A percentile compares a stretch with the other conserved stretches of the same genome.
phyloP scores from a whole-genome alignment of 2,329 filamentous ascomycete species.

The Penicillium nordicum region DNA sequence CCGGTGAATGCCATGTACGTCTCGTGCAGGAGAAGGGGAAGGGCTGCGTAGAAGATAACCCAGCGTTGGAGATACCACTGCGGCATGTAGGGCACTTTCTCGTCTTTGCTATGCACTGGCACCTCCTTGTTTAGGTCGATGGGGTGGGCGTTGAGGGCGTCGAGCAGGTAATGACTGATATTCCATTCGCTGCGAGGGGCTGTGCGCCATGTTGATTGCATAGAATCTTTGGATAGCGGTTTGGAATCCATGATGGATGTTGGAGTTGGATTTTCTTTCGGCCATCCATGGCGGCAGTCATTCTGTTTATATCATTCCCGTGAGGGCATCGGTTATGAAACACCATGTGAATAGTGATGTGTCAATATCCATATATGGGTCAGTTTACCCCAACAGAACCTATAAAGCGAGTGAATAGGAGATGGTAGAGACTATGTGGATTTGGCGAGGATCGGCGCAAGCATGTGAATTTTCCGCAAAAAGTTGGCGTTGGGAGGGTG shows the following conservation, averaged over 20 bases:
- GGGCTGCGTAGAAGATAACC: conserved; percentile 40
- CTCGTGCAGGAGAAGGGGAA: conserved; percentile 42
- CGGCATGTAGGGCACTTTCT: conserved; percentile 41
- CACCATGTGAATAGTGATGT: conserved; percentile 13
- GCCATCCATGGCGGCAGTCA: not conserved
- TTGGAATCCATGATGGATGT: conserved; percentile 20
- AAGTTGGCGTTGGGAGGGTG: not conserved
- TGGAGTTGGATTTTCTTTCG: not conserved
- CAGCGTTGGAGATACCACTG: conserved; percentile 39
- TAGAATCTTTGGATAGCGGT: conserved; percentile 29
- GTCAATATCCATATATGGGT: conserved; percentile 11
- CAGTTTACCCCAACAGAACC: conserved; percentile 17
- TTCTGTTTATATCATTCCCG: conserved; percentile 17
- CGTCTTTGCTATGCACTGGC: conserved; percentile 43
- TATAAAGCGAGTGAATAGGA: conserved; percentile 4
- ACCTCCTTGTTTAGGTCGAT: conserved; percentile 25
- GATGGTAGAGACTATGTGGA: not conserved
- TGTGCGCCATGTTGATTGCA: conserved; percentile 32
- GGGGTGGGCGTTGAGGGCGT: conserved; percentile 26
- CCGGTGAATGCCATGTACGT: conserved; percentile 31
- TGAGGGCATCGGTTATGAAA: too few relatives aligned
- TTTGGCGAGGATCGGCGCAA: conserved; percentile 10
- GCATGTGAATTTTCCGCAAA: conserved; percentile 15
- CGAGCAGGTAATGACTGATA: conserved; percentile 24
- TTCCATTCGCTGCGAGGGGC: conserved; percentile 26